Percentiles rank a stretch among this genome's conserved stretches.
Conservation (phyloP, 345 rosid species). For the Angophora floribunda region DNA sequence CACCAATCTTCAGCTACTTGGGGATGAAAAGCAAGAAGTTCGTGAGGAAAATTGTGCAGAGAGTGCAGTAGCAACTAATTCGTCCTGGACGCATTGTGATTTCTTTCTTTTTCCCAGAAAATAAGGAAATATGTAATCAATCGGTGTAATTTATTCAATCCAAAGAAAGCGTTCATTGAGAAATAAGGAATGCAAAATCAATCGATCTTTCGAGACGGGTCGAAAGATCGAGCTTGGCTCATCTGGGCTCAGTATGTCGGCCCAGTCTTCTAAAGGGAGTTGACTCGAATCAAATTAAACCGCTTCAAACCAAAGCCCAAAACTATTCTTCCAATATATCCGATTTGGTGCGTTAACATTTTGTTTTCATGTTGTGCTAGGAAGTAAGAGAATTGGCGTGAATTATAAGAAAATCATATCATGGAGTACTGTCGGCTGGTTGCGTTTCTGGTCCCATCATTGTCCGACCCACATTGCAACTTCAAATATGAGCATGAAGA, state of each 20-base stretch:
- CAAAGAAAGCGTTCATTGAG: too few species aligned
- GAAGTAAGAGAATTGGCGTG: background rate
- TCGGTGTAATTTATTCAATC: background rate
- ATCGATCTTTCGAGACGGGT: too few species aligned
- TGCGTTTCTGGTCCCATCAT: background rate
- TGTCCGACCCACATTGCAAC: background rate
- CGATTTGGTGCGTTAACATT: too few species aligned
- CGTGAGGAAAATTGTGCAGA: background rate
- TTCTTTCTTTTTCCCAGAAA: background rate
- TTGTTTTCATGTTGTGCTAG: background rate
- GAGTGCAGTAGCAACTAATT: background rate
- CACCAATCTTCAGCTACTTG: slow-evolving; percentile 39
- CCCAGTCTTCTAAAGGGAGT: background rate
- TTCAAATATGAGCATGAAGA: background rate
- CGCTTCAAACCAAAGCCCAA: background rate
- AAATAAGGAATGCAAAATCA: background rate
- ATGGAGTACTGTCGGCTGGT: background rate
- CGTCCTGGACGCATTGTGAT: too few species aligned
- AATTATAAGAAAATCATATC: background rate
- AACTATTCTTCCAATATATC: background rate
- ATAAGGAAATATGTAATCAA: background rate
- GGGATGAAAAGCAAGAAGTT: slow-evolving; percentile 1
- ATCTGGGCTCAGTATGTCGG: too few species aligned
- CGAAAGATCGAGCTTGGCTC: background rate
- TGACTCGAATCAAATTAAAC: background rate